phyloP scores from a whole-genome alignment of 331 rosid species.

The Telfairia occidentalis region DNA sequence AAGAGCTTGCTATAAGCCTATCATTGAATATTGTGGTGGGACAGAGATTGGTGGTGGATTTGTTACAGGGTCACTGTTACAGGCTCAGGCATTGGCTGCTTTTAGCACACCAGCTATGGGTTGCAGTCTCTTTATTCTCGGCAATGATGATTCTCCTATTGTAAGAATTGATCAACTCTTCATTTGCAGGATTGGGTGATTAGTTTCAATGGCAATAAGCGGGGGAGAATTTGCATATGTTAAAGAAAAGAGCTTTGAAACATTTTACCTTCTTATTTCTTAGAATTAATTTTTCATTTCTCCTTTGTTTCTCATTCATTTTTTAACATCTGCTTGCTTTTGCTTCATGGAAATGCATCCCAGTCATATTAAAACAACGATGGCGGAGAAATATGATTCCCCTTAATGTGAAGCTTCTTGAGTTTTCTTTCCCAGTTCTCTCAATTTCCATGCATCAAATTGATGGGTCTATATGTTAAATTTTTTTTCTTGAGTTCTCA shows the following conservation, averaged over 20 bases:
- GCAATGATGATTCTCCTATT: slow-evolving; percentile 54
- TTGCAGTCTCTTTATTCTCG: slow-evolving; percentile 70
- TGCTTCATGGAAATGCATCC: background rate
- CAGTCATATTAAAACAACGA: background rate
- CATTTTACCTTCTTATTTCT: background rate
- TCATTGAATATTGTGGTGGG: slow-evolving; percentile 93
- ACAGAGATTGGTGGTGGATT: slow-evolving; percentile 95
- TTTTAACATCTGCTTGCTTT: background rate
- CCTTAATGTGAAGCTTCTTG: background rate
- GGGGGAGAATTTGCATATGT: background rate
- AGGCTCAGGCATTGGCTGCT: slow-evolving; percentile 87
- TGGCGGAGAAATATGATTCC: background rate
- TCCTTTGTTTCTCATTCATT: background rate
- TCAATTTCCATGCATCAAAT: background rate
- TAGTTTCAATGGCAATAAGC: background rate
- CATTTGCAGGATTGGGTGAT: background rate
- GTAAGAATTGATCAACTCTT: slow-evolving; percentile 36
- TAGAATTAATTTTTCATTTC: background rate
- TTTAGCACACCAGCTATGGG: slow-evolving; percentile 95
- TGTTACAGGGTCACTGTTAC: slow-evolving; percentile 71
- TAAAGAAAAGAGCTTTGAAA: background rate
- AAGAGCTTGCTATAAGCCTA: slow-evolving; percentile 81
- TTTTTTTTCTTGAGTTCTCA: background rate
- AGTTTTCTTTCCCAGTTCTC: background rate
- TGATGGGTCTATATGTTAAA: background rate